Conservation (phyloP, 768 basidiomycete genomes). For the Pseudohyphozyma bogoriensis region DNA sequence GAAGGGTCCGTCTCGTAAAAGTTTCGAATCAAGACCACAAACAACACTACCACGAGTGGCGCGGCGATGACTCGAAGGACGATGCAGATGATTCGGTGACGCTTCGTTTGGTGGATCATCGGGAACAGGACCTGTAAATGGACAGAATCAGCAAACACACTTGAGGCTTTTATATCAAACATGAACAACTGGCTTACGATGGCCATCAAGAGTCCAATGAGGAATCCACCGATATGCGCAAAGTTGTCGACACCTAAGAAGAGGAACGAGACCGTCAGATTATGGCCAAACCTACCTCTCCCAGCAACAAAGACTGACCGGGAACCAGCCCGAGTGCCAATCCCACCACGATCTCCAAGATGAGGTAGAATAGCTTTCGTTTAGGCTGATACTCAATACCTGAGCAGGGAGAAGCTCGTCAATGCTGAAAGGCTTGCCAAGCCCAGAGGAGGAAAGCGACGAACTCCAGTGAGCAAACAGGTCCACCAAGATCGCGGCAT, state of each 20-base stretch:
- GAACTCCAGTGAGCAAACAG: conserved; percentile 60
- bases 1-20: conserved; percentile 79
- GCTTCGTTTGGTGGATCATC: conserved; percentile 66
- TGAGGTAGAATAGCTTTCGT: conserved; percentile 71
- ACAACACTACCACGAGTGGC: conserved; percentile 66
- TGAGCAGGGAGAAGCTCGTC: conserved; percentile 38
- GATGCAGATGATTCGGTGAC: conserved; percentile 65
- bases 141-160: neutral
- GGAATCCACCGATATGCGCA: conserved; percentile 79
- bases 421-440: conserved; percentile 48
- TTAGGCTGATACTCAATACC: conserved; percentile 69
- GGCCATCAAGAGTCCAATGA: no score
- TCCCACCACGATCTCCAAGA: conserved; percentile 75
- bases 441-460: neutral
- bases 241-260: conserved; percentile 77
- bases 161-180: neutral
- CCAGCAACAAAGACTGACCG: conserved; percentile 34
- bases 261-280: neutral
- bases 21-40: conserved; percentile 69
- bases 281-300: neutral
- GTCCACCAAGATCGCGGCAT: conserved; percentile 43
- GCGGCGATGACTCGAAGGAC: conserved; percentile 60
- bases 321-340: conserved; percentile 75
- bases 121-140: conserved; percentile 60
- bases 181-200: no score